phyloP scores from a whole-genome alignment of 306 rosid genomes.

The Quercus ilex region DNA sequence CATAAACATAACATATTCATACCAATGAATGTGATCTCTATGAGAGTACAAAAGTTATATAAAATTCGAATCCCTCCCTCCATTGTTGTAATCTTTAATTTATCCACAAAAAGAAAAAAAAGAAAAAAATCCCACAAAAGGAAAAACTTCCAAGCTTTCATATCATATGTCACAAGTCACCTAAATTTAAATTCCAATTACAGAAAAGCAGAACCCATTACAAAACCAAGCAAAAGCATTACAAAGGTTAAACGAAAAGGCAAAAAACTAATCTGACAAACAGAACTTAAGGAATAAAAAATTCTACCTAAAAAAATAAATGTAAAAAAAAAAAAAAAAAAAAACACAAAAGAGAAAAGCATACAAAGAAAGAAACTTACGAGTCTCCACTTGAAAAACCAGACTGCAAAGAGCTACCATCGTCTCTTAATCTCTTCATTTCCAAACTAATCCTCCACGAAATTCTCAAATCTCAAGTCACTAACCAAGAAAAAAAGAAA shows the following conservation, averaged over 20 bases:
- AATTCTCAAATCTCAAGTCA: neutral
- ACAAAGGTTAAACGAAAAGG: neutral
- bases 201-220: neutral
- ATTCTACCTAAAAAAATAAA: conserved; percentile 16
- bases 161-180: too few species aligned
- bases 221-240: neutral
- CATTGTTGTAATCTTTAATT: too few species aligned
- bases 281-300: neutral
- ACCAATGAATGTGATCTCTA: too few species aligned
- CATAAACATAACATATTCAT: too few species aligned
- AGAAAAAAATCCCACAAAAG: too few species aligned
- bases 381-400: neutral
- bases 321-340: too few species aligned
- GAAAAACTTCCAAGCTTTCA: neutral
- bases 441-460: neutral
- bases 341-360: neutral
- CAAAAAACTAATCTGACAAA: neutral
- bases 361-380: conserved; percentile 41
- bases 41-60: too few species aligned
- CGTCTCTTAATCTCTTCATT: too few species aligned
- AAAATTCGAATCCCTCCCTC: neutral
- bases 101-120: too few species aligned
- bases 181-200: neutral
- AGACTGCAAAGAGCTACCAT: too few species aligned
- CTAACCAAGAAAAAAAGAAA: neutral